phyloP scores from a whole-genome alignment of 331 rosid genomes.

The Arachis monticola region DNA sequence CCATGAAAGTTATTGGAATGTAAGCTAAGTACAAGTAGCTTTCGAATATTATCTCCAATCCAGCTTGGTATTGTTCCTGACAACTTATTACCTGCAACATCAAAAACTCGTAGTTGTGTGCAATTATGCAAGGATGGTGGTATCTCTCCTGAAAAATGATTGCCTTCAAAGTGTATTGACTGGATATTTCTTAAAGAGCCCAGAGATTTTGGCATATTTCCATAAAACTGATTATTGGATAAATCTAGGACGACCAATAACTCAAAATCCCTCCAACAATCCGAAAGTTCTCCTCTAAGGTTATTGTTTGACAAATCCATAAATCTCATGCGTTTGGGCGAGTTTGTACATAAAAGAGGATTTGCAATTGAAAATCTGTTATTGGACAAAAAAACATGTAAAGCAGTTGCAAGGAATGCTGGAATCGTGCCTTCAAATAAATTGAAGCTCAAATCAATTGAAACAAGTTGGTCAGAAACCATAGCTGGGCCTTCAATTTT shows the following conservation, averaged over 20 bases:
- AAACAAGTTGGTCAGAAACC: too few species aligned
- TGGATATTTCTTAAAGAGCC: not conserved
- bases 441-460: not conserved
- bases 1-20: conserved; percentile 33
- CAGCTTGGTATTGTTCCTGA: conserved; percentile 40
- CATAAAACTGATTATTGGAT: not conserved
- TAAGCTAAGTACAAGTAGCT: conserved; percentile 29
- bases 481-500: not conserved
- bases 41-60: conserved; percentile 32
- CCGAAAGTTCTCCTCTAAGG: conserved; percentile 11
- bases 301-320: conserved; percentile 18
- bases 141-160: conserved; percentile 32
- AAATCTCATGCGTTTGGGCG: fast-evolving
- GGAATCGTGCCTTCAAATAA: not conserved
- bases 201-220: not conserved
- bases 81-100: conserved; percentile 24
- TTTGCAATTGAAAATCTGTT: not conserved
- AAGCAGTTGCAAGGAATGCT: not conserved
- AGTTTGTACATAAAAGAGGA: not conserved
- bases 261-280: not conserved
- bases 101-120: conserved; percentile 4
- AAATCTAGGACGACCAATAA: not conserved
- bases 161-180: conserved; percentile 2
- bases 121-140: conserved; percentile 27
- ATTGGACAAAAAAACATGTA: not conserved